These are phyloP conservation scores for Suillus sp. DNA, from an alignment of 768 basidiomycete genomes.

Conservation along the genomic window DNA sequence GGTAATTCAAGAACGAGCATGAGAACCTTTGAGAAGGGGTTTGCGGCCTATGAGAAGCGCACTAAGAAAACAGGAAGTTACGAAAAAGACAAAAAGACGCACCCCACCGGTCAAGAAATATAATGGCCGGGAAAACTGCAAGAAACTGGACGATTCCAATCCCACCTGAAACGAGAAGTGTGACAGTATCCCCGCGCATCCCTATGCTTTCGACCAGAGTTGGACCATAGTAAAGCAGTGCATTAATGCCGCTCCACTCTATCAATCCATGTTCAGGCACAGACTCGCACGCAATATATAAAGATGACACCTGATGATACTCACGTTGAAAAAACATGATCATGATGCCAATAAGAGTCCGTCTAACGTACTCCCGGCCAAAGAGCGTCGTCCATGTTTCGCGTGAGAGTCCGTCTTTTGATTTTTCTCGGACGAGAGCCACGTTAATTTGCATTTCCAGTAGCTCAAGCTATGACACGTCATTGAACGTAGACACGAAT, in stretches of 20 bases:
- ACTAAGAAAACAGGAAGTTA: neutral
- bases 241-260: constrained; percentile 92
- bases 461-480: constrained; percentile 56
- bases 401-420: constrained; percentile 21
- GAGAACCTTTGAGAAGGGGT: constrained; percentile 57
- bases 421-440: constrained; percentile 46
- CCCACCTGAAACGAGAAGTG: constrained; percentile 73
- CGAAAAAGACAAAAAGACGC: constrained; percentile 16
- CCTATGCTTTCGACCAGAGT: constrained; percentile 68
- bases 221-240: constrained; percentile 81
- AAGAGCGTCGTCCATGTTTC: constrained; percentile 64
- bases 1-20: neutral
- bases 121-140: constrained; percentile 72
- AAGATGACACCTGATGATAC: constrained; percentile 23
- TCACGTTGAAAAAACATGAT: constrained; percentile 86
- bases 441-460: constrained; percentile 76
- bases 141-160: constrained; percentile 79
- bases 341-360: constrained; percentile 69
- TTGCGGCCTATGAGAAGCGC: constrained; percentile 51
- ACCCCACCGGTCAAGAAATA: constrained; percentile 70
- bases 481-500: constrained; percentile 2
- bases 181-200: constrained; percentile 56
- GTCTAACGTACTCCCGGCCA: constrained; percentile 49
- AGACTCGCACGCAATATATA: neutral
- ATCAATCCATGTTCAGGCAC: constrained; percentile 5